Conservation (phyloP, 2,329 filamentous ascomycete species). For the Aspergillus pseudonomiae region DNA sequence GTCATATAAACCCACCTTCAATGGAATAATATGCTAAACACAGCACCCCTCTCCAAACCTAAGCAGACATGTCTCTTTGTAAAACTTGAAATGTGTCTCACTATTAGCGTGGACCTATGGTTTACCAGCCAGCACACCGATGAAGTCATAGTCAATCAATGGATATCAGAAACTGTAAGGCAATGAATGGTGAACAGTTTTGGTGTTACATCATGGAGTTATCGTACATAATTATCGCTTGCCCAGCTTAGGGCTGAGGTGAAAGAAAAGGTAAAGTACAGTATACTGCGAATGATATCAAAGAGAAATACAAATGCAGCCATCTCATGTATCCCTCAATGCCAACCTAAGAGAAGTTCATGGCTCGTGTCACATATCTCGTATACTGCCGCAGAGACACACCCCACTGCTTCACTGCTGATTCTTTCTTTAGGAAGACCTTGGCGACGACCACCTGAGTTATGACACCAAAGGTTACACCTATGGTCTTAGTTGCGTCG, state of each 20-base stretch:
- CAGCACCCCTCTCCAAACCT: background rate
- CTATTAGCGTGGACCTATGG: background rate
- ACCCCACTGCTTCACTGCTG: background rate
- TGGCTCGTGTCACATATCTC: constrained; percentile 14
- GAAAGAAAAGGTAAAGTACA: constrained; percentile 1
- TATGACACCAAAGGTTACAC: constrained; percentile 3
- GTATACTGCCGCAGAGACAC: background rate
- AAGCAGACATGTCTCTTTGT: background rate
- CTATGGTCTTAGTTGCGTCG: constrained; percentile 6
- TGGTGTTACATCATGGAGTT: background rate
- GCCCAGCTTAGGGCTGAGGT: background rate
- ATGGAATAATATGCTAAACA: background rate
- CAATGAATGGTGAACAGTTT: background rate
- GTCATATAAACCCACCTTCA: background rate
- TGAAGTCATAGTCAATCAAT: background rate
- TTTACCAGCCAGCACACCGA: background rate
- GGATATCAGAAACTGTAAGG: background rate
- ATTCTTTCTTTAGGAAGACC: too few species aligned
- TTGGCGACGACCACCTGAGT: background rate
- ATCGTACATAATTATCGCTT: background rate
- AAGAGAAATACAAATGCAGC: constrained; percentile 1
- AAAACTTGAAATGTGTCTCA: background rate
- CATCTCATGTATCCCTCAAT: background rate
- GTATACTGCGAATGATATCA: background rate
- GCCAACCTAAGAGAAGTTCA: constrained; percentile 1